Evolutionary conservation across 495 filamentous ascomycete genomes (phyloP).

Genomic region (Beverwykella pulmonaria): DNA sequence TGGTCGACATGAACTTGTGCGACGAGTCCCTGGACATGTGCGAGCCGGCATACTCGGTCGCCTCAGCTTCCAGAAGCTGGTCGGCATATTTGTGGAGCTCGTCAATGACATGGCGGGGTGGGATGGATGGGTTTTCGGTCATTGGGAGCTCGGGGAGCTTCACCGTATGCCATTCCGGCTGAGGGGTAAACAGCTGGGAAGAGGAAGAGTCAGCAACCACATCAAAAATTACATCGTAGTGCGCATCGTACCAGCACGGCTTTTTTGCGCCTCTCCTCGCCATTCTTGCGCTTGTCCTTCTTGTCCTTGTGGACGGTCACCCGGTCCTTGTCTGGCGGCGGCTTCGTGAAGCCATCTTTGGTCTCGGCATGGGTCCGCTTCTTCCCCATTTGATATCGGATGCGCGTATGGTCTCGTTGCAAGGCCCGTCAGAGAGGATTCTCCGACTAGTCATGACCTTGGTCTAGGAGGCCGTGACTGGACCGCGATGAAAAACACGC

Average conservation of each 20-base stretch:
- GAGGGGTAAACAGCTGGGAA: constrained; percentile 69
- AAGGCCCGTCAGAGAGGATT: constrained; percentile 35
- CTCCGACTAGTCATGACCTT: constrained; percentile 38
- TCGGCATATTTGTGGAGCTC: constrained; percentile 75
- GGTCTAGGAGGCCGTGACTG: constrained; percentile 7
- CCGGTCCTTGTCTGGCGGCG: constrained; percentile 29
- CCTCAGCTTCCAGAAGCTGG: constrained; percentile 73
- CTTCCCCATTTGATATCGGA: constrained; percentile 39
- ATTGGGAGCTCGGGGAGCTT: constrained; percentile 60
- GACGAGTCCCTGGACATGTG: constrained; percentile 69
- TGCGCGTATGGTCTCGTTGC: constrained; percentile 10
- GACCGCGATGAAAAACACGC: constrained; percentile 2
- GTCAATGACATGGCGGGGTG: constrained; percentile 63
- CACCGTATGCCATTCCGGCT: constrained; percentile 82
- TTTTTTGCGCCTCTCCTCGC: constrained; percentile 23
- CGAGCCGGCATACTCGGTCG: constrained; percentile 59
- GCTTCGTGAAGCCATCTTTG: constrained; percentile 37
- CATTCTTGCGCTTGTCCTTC: constrained; percentile 29
- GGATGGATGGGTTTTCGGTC: constrained; percentile 52
- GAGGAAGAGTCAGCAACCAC: constrained; percentile 12
- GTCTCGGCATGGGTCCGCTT: constrained; percentile 41
- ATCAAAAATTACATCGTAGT: not conserved
- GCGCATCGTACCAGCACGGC: constrained; percentile 25
- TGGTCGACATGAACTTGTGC: constrained; percentile 90
- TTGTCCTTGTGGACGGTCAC: constrained; percentile 23